Evolutionary conservation across 1,284 basidiomycete genomes (phyloP).

Genomic region (Apiotrichum gracile): DNA sequence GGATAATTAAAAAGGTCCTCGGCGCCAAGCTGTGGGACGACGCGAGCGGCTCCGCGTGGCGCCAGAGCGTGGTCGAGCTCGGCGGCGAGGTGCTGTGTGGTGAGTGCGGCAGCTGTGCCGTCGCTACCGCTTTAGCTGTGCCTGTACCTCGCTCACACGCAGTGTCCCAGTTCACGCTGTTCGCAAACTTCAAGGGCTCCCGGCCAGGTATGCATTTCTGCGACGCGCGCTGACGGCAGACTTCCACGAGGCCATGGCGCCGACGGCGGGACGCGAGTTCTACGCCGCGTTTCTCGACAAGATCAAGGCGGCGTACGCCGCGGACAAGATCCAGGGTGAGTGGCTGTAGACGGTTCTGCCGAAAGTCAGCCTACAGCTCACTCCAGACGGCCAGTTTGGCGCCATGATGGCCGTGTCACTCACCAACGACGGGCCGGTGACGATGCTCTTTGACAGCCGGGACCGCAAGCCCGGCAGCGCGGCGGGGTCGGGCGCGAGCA

Average conservation of each 20-base stretch:
- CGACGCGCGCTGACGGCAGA: constrained; percentile 50
- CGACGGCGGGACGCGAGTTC: constrained; percentile 61
- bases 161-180: constrained; percentile 81
- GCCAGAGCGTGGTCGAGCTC: constrained; percentile 71
- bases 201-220: constrained; percentile 52
- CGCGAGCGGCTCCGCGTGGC: constrained; percentile 54
- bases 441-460: constrained; percentile 62
- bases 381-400: constrained; percentile 63
- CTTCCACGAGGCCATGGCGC: constrained; percentile 79
- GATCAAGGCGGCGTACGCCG: constrained; percentile 59
- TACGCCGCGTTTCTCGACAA: constrained; percentile 67
- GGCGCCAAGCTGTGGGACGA: constrained; percentile 68
- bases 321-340: constrained; percentile 71
- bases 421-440: constrained; percentile 80
- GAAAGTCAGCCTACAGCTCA: background rate
- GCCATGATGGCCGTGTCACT: constrained; percentile 87
- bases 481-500: constrained; percentile 1
- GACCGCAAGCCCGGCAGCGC: constrained; percentile 6
- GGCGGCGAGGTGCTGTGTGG: constrained; percentile 77
- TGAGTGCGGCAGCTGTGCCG: constrained; percentile 18
- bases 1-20: constrained; percentile 72
- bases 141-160: background rate
- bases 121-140: background rate
- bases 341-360: background rate
- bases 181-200: constrained; percentile 82